Base-by-base conservation (phyloP, 805 yeast species). In the Wickerhamiella musiphila region DNA sequence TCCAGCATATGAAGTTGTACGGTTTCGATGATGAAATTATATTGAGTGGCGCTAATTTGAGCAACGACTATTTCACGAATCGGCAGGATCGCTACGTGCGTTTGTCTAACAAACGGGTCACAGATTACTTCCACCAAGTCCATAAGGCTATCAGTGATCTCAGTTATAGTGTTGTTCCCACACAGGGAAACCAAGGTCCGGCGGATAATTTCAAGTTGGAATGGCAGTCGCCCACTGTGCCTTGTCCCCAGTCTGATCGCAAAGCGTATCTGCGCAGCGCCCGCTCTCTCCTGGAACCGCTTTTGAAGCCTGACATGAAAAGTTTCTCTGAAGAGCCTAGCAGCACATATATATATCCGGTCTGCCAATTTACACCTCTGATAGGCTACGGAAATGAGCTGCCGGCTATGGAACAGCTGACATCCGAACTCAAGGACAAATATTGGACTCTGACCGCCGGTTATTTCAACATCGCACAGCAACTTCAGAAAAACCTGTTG, bases 1-100 rank as follows among this genome's bases (percentile, higher is more conserved):
- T 90, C 32, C 98, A 90, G 53, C 98, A 90, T 50, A 90, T 90
- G 96, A 90, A 90, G 52, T 65, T 90, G 18, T 90, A 90, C 52
- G 98, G 98, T 2, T 73, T 84, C 46, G 98, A 90, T 52, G 71
- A 82, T 46, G 94, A 84, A 48, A 70, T 90, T 26, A 66, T 90
- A 13, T 61, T 90, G 20, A 68, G 78, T 12, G 98, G 96, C 5
- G 98, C 98, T 2, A 90, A 90, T 48, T 61, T 90, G 29, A 81
- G 94, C 0, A 61, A 68, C 23, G 98, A 90, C 55, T 90, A 90
- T 53, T 90, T 90, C 55, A 78, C 93, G 3, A 76, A 86, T 53
- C 70, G 98, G 41, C 98, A 90, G 52, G 98, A 90, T 53, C 61
- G 98, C 29, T 90, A 90, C 54, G 78, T 83, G 44, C 35, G 76